Evolutionary conservation across 257 asterid species (phyloP), one percentile per base, ranked within the genome.

Genomic region (Rubia yunnanensis): DNA sequence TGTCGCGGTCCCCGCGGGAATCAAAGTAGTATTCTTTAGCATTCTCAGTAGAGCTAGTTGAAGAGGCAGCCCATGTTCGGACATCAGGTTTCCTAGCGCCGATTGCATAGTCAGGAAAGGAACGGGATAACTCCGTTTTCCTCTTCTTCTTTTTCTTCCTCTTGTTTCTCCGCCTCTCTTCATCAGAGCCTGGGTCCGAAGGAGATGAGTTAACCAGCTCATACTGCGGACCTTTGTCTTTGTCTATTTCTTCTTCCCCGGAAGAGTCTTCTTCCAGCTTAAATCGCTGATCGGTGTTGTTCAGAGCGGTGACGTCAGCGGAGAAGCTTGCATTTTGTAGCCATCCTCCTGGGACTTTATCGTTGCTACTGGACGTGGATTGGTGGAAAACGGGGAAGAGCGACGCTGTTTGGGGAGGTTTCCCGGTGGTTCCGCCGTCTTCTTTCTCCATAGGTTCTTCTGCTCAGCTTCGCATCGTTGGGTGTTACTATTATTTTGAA

Each of bases 1-100:
- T 94, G 65, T 90, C 97, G 0, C 80, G 87, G 74, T 94, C 96
- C n/a, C 95, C 97, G 18, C 81, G 83, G 55, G 97, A 83, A 77
- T 94, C 99, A n/a, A 94, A 86, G 87, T 83, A 94, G 71, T 90
- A 94, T 17, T 82, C 95, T 39, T 84, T 88, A 44, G 60, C 84
- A 72, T 60, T 78, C 14, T 44, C 52, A 11, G 54, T 18, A 8
- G 79, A 20, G 70, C 74, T 32, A 67, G 88, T 49, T 58, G 85
- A 64, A 65, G 86, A 65, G 39, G 52, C 20, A 44, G 83, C 83
- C 98, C 98, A 92, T 65, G 76, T 81, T 44, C 75, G 77, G 68
- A 82, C 85, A 63, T 81, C 88, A 0, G 88, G 58, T 70, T 86
- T 87, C 67, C 98, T 83, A 58, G 85, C 52, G 39, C 81, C 79